Conservation (phyloP, 179 eudicot genomes). For the Beta macrorhiza region DNA sequence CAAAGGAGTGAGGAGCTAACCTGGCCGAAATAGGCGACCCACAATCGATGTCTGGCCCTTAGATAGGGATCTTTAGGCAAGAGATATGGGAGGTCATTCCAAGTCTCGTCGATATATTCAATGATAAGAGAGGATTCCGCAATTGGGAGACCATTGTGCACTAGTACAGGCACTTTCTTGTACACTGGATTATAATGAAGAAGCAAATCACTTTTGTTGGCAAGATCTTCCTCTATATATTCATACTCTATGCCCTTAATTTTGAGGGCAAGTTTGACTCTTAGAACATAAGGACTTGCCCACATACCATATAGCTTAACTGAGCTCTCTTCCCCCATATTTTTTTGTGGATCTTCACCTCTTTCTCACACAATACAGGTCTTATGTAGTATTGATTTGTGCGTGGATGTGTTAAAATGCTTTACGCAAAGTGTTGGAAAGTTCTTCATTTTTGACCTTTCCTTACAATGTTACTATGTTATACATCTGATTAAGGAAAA, state of each 20-base stretch:
- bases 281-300: conserved; percentile 28
- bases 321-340: conserved; percentile 21
- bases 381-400: neutral
- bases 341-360: neutral
- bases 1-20: conserved; percentile 8
- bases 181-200: conserved; percentile 33
- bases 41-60: conserved; percentile 33
- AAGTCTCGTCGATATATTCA: conserved; percentile 34
- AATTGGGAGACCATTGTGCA: conserved; percentile 28
- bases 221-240: conserved; percentile 33
- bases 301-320: conserved; percentile 26
- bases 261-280: conserved; percentile 21
- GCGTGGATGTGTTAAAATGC: neutral
- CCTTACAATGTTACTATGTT: too few species aligned
- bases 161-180: conserved; percentile 37
- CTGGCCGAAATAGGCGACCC: conserved; percentile 25
- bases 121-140: conserved; percentile 31
- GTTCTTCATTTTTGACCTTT: too few species aligned
- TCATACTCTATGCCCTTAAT: conserved; percentile 31
- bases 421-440: too few species aligned
- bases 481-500: too few species aligned
- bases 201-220: conserved; percentile 27
- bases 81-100: conserved; percentile 28
- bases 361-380: neutral
- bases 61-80: conserved; percentile 34